These are phyloP conservation scores for Nigrospora sphaerica DNA, from an alignment of 2,329 filamentous ascomycete species.

Conservation along the genomic window DNA sequence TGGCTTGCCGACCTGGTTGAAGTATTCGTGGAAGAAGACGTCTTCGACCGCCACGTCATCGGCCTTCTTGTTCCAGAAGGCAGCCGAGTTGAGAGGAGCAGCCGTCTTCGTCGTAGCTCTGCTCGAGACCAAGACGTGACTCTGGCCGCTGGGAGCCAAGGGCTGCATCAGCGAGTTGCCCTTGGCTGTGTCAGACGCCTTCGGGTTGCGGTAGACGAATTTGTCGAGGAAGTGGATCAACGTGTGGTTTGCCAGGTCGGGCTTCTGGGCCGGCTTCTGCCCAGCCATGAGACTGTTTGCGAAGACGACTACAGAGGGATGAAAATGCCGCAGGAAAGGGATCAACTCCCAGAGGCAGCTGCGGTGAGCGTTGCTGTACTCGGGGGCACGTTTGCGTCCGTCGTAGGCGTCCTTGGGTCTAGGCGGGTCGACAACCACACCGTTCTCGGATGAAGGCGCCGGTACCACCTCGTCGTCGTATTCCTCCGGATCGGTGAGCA, in stretches of 20 bases:
- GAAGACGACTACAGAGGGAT: slow-evolving; percentile 85
- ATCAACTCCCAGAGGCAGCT: slow-evolving; percentile 92
- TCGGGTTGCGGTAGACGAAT: slow-evolving; percentile 95
- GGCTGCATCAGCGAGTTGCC: slow-evolving; percentile 97
- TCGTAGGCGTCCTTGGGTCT: slow-evolving; percentile 55
- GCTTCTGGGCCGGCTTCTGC: slow-evolving; percentile 72
- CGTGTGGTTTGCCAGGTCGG: slow-evolving; percentile 82
- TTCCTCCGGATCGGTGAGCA: slow-evolving; percentile 76
- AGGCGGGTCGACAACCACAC: slow-evolving; percentile 9
- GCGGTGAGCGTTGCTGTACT: slow-evolving; percentile 85
- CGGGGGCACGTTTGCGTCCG: slow-evolving; percentile 83
- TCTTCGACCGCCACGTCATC: slow-evolving; percentile 86
- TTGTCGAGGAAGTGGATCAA: slow-evolving; percentile 95
- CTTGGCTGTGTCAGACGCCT: slow-evolving; percentile 58
- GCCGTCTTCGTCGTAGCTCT: slow-evolving; percentile 31
- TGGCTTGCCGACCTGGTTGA: slow-evolving; percentile 64
- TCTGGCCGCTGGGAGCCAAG: slow-evolving; percentile 48
- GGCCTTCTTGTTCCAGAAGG: slow-evolving; percentile 87
- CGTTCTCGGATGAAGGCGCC: slow-evolving; percentile 35
- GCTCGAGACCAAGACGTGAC: slow-evolving; percentile 49
- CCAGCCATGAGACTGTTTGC: slow-evolving; percentile 64
- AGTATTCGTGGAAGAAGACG: slow-evolving; percentile 98
- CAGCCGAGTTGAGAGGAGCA: slow-evolving; percentile 67
- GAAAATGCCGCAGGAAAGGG: slow-evolving; percentile 76
- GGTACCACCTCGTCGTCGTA: slow-evolving; percentile 63